Evolutionary conservation across 495 filamentous ascomycete species (phyloP), one percentile per base, ranked within the genome.

Genomic region (Aspergillus panamensis): DNA sequence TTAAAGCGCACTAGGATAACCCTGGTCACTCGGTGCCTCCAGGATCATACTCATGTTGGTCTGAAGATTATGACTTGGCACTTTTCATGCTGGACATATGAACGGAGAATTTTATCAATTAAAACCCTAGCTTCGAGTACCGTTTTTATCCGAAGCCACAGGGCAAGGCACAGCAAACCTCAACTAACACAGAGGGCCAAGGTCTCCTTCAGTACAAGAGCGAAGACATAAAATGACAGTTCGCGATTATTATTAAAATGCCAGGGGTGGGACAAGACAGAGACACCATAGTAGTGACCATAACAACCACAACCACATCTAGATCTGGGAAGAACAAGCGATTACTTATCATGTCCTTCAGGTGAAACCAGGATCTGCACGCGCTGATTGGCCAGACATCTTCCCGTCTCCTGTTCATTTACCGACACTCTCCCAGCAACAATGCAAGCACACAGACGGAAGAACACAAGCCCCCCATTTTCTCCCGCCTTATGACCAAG

Each of bases 1-100:
- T 63, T 59, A 63, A 51, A 55, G 32, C 19, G 43, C 52, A 51
- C 57, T 53, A 40, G 57, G 42, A 37, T 30, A 32, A 40, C 32
- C 30, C 31, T 53, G 40, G 14, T 48, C 35, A 0, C 17, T 31
- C 42, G 17, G 35, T 58, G 31, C 17, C 20, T 43, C 29, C 39
- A 47, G 55, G 32, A 39, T 30, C 40, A 40, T 39, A 42, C 52
- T 48, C 42, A 31, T 6, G 32, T 19, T 25, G 32, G 10, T 39
- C 37, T 51, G 60, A 55, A 35, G 50, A 57, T 48, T 47, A 48
- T 37, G n/a, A 45, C 31, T 37, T 43, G 35, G 10, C 35, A 10
- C 8, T 39, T n/a, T n/a, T 39, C 2, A 25, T 25, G 25, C 25
- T 25, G 25, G 25, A 25, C 25, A 25, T 39, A 5, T 39, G 8